Percentiles rank a stretch among this genome's conserved stretches.
Conservation (phyloP, 352 stramenopile species). For the Globisporangium radiosum region DNA sequence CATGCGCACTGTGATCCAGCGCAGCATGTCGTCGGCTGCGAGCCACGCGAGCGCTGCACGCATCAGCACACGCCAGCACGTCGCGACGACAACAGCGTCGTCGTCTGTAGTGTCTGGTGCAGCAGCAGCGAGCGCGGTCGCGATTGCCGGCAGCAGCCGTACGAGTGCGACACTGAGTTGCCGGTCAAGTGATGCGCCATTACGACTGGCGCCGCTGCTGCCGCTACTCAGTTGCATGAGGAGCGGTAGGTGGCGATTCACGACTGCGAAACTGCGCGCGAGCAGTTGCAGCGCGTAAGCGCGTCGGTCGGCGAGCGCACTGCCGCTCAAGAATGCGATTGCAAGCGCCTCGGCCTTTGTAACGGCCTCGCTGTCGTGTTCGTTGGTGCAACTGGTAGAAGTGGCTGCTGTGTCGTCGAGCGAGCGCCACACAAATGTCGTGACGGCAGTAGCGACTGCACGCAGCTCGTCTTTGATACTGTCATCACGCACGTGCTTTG, state of each 20-base stretch:
- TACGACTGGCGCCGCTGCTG: background rate
- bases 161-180: slow-evolving; percentile 47
- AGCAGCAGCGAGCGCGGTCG: background rate
- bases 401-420: background rate
- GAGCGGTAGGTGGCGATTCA: slow-evolving; percentile 18
- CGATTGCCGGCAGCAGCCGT: slow-evolving; percentile 29
- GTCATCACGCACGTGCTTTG: background rate
- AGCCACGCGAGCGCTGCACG: slow-evolving; percentile 42
- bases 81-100: background rate
- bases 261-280: slow-evolving; percentile 14
- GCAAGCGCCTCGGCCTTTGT: slow-evolving; percentile 17
- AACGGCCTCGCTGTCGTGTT: too few relatives aligned
- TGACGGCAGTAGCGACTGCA: background rate
- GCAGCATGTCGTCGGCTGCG: slow-evolving; percentile 55
- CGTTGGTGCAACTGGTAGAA: background rate
- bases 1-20: slow-evolving; percentile 57
- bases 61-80: slow-evolving; percentile 30
- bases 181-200: slow-evolving; percentile 27
- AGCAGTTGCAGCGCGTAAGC: slow-evolving; percentile 12
- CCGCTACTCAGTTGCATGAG: background rate
- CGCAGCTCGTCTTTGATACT: too few relatives aligned
- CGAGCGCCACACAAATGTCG: background rate
- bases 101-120: background rate
- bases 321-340: slow-evolving; percentile 19
- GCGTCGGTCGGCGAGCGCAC: background rate